Evolutionary conservation across 2,329 filamentous ascomycete genomes (phyloP).

Genomic region (Hypoxylon sp.): DNA sequence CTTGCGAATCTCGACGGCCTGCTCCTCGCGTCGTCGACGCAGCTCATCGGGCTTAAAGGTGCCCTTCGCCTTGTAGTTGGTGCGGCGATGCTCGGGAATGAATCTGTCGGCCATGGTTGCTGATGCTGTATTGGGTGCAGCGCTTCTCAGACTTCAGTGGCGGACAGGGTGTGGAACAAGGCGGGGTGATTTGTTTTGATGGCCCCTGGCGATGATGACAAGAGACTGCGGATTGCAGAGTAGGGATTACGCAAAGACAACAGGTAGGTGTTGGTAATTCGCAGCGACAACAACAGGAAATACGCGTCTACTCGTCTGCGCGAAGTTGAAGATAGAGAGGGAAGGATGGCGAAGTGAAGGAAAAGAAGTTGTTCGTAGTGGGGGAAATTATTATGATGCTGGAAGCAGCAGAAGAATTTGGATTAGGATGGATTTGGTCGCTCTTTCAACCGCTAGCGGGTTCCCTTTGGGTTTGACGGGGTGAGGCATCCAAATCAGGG

Average conservation of each 20-base stretch:
- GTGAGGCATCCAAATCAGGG: slow-evolving; percentile 9
- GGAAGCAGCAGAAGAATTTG: slow-evolving; percentile 53
- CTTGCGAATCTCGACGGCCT: slow-evolving; percentile 99
- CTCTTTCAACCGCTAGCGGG: slow-evolving; percentile 50
- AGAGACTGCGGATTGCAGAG: slow-evolving; percentile 14
- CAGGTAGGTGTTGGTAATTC: slow-evolving; percentile 9
- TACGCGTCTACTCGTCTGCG: slow-evolving; percentile 17
- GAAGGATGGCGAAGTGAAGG: slow-evolving; percentile 27
- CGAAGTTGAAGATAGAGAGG: slow-evolving; percentile 8
- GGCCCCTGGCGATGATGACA: slow-evolving; percentile 29
- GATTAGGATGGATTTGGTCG: slow-evolving; percentile 46
- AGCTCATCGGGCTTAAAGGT: slow-evolving; percentile 99
- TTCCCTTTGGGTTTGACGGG: slow-evolving; percentile 17
- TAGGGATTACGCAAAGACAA: slow-evolving; percentile 13
- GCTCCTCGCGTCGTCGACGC: slow-evolving; percentile 96
- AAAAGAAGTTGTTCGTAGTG: slow-evolving; percentile 43
- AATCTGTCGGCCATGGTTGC: slow-evolving; percentile 95
- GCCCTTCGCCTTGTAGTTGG: slow-evolving; percentile 99
- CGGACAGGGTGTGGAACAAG: slow-evolving; percentile 46
- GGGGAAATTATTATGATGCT: slow-evolving; percentile 52
- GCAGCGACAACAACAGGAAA: slow-evolving; percentile 3
- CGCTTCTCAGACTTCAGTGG: slow-evolving; percentile 33
- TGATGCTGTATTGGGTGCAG: slow-evolving; percentile 46
- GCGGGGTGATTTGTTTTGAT: slow-evolving; percentile 55
- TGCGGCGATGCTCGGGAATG: slow-evolving; percentile 99